phyloP scores from a whole-genome alignment of 2,329 filamentous ascomycete genomes.

The Hymenoscyphus scutula region DNA sequence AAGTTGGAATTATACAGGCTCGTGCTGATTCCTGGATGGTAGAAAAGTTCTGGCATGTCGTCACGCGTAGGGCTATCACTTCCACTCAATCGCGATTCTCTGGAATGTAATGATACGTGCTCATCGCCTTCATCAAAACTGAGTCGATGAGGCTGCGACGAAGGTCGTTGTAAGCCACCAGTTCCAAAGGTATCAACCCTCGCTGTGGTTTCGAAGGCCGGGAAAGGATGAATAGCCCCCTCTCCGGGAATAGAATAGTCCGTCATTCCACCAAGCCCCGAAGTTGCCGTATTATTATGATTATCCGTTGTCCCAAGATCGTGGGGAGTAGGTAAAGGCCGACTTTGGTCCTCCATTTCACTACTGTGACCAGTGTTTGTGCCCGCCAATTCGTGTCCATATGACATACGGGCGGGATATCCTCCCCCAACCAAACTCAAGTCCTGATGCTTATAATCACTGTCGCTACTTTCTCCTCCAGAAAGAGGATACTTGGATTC shows the following conservation, averaged over 20 bases:
- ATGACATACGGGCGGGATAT: constrained; percentile 60
- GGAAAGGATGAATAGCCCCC: constrained; percentile 56
- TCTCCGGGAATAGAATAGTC: constrained; percentile 45
- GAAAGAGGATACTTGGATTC: constrained; percentile 38
- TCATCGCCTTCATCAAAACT: constrained; percentile 96
- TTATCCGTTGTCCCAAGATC: constrained; percentile 35
- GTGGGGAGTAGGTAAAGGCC: constrained; percentile 49
- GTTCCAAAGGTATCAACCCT: constrained; percentile 81
- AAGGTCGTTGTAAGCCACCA: constrained; percentile 80
- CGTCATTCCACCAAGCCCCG: constrained; percentile 36
- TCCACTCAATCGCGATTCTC: constrained; percentile 43
- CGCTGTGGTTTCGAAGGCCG: constrained; percentile 42
- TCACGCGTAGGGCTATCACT: constrained; percentile 67
- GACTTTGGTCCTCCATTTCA: constrained; percentile 44
- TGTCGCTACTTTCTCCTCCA: constrained; percentile 58
- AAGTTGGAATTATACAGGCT: constrained; percentile 51
- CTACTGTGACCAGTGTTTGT: constrained; percentile 36
- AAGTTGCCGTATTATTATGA: constrained; percentile 27
- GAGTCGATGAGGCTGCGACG: constrained; percentile 66
- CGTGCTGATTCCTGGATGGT: constrained; percentile 75
- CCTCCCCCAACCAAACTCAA: constrained; percentile 72
- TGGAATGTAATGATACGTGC: constrained; percentile 55
- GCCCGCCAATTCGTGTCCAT: constrained; percentile 47
- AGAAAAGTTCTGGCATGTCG: constrained; percentile 88
- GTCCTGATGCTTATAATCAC: constrained; percentile 70